Base-by-base conservation (phyloP, 2,329 filamentous ascomycete genomes). In the Amesomyces nigricolor region DNA sequence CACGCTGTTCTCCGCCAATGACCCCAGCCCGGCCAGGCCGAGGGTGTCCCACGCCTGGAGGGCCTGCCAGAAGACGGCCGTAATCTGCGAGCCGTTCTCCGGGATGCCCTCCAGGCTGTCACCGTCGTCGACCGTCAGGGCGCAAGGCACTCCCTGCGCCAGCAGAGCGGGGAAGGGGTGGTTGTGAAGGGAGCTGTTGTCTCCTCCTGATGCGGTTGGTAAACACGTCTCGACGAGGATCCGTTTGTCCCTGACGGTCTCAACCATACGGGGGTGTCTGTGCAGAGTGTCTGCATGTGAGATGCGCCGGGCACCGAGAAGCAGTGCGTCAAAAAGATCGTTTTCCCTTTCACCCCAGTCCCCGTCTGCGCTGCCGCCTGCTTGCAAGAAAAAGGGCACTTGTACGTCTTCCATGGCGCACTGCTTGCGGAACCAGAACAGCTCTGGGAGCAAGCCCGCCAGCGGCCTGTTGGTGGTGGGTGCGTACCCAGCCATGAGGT, bases 301-400 rank as follows among this genome's bases (percentile, higher is more conserved):
- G 58, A 99, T 95, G 57, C 94, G 83, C 51, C 92, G 78, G 0
- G 91, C 92, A 2, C 91, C 91, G 5, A 97, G 80, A 8, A 96
- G 74, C 13, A 97, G 79, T 0, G 91, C 91, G 68, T 96, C 91
- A 68, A 91, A 96, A 3, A 97, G 79, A 70, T 96, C 96, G 58
- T 73, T 65, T 65, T 96, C 91, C 0, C 87, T 86, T 17, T 77
- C 78, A 62, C 84, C 85, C 29, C 90, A 91, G 58, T 77, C n/a
- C 35, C 19, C 51, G 6, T 38, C 17, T 7, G 32, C 32, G 73
- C 85, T 89, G 72, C 96, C 91, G 61, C 91, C 92, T 0, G 92
- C 91, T 69, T 96, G 91, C 75, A 97, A 95, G 76, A 95, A 95
- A 75, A 96, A 96, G 0, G 92, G 92, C 9, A 99, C 84, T 48